Conservation (phyloP, 1,284 basidiomycete genomes). For the Amylostereum areolatum region DNA sequence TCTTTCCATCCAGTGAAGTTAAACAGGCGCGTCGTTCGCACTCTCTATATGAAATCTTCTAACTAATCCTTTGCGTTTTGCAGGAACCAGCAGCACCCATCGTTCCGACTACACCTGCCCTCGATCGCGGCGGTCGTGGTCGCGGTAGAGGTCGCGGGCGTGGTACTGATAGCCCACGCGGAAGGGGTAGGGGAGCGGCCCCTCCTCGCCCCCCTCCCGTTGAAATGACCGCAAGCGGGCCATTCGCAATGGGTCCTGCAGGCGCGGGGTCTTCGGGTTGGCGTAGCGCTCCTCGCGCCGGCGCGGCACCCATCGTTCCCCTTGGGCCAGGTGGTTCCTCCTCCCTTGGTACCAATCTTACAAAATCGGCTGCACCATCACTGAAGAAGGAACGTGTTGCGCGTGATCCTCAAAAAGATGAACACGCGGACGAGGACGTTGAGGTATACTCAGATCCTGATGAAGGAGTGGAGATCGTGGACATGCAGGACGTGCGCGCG, state of each 20-base stretch:
- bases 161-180: constrained; percentile 28
- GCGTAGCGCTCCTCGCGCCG: constrained; percentile 45
- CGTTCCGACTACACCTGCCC: constrained; percentile 30
- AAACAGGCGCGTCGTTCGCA: constrained; percentile 31
- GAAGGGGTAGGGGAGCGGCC: constrained; percentile 38
- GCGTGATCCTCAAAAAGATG: constrained; percentile 10
- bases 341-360: constrained; percentile 43
- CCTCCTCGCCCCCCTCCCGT: constrained; percentile 38
- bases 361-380: constrained; percentile 33
- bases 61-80: constrained; percentile 3
- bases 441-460: constrained; percentile 86
- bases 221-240: constrained; percentile 80
- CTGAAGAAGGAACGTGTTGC: constrained; percentile 21
- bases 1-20: constrained; percentile 25
- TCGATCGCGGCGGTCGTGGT: constrained; percentile 29
- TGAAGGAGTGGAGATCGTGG: constrained; percentile 82
- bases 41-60: background rate
- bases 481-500: constrained; percentile 75
- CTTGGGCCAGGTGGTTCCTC: constrained; percentile 29
- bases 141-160: constrained; percentile 36
- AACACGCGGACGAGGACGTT: constrained; percentile 40
- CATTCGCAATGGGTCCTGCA: constrained; percentile 79
- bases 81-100: constrained; percentile 47
- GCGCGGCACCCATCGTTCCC: constrained; percentile 41
- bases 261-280: constrained; percentile 50